Base-by-base conservation (phyloP, 2,329 filamentous ascomycete genomes). In the Aspergillus phoenicis region DNA sequence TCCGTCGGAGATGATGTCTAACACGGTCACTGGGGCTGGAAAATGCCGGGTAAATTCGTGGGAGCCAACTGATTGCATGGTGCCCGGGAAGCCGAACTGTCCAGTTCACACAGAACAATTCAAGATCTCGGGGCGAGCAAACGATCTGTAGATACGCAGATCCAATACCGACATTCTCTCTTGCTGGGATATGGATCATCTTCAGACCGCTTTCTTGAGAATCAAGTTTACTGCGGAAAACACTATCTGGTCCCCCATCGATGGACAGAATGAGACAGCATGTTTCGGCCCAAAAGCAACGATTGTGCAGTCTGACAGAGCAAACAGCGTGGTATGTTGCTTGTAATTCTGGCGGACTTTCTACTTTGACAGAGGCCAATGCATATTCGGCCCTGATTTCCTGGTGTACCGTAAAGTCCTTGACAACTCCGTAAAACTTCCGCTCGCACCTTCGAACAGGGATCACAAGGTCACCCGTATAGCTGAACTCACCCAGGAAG, bases 251-350 rank as follows among this genome's bases (percentile, higher is more conserved):
- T 1, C 73, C 74, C 6, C 73, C 73, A 41, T 74, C 63, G 13
- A 76, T 36, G 36, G 66, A 59, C 28, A 76, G 53, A 17, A 55
- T 52, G 36, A 75, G 65, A n/a, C 66, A 68, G 49, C 74, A 76
- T 52, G 64, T 67, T 38, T 75, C 67, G 6, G 71, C 62, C 66
- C 69, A 74, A 41, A 75, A 70, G 36, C 62, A 65, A 38, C 68
- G 69, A 26, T 73, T 67, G 38, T 70, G 62, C 17, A 73, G 62
- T 17, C 62, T 65, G 28, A 76, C 43, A 0, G 68, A 72, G 57
- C 73, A 76, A 8, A 71, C 52, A 3, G 71, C 71, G 48, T 69
- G 62, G 43, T 72, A 75, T n/a, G 56, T 65, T 20, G 72, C 43
- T 8, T 45, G 43, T 15, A 71, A 24, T n/a, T 64, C 53, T 1